Base-by-base conservation (phyloP, 495 filamentous ascomycete genomes). In the Penicillium samsonianum region DNA sequence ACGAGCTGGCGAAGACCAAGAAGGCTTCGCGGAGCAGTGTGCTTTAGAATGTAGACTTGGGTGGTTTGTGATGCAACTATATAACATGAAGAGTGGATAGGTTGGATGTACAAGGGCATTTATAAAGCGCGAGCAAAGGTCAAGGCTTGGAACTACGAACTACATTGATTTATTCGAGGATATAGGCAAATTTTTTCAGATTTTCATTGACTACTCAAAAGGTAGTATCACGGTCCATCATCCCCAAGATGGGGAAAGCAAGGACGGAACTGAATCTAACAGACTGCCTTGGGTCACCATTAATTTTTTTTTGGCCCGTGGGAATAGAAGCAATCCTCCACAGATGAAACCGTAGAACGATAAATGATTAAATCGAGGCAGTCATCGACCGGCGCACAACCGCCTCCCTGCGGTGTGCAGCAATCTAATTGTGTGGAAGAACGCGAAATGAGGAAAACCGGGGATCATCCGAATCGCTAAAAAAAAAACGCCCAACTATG, bases 311-410 rank as follows among this genome's bases (percentile, higher is more conserved):
- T 67, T 53, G 64, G 61, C 65, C 64, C 55, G 53, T 20, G 62
- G 53, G 58, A 50, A 48, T 61, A 19, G 19, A 25, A 50, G 45
- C 55, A 38, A 47, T 56, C 54, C 53, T 52, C 55, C 56, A 30
- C 53, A 46, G 46, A 49, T 50, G 43, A 62, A 53, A 55, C 55
- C 50, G 56, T 45, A 56, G 49, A 59, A 61, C 54, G 60, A 50
- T 37, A 49, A 63, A 65, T 60, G 68, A 74, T 68, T 70, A 75
- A 73, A 73, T 73, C 68, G 74, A 69, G 74, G 73, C 68, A 67
- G 74, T 73, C 28, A 55, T 82, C 81, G 84, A 85, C 84, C 84
- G 82, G 86, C 84, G 84, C 82, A 83, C 77, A 76, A 75, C 74
- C 73, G 74, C 76, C 75, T 73, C 76, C 67, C 67, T 73, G 73